Conservation (phyloP, 805 yeast species). For the Saccharomycopsis sp. region DNA sequence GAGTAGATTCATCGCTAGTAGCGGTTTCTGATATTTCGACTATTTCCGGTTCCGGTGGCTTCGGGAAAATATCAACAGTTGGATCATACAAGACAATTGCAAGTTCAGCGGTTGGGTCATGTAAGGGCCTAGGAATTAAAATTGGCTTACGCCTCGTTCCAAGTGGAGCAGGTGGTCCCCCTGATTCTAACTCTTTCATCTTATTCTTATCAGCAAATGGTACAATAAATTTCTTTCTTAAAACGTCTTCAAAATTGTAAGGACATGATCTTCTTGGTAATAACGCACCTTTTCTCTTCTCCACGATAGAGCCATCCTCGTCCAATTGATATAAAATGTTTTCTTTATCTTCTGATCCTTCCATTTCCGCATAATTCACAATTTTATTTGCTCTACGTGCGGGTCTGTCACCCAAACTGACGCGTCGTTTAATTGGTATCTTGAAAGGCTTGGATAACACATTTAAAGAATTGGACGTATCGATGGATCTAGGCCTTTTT, state of each 20-base stretch:
- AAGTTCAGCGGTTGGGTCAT: constrained; percentile 88
- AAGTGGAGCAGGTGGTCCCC: constrained; percentile 63
- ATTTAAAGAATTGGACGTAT: constrained; percentile 29
- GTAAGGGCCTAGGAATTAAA: constrained; percentile 84
- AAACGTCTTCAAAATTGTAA: constrained; percentile 33
- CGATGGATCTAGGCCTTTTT: constrained; percentile 15
- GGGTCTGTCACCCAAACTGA: constrained; percentile 21
- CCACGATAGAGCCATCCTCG: constrained; percentile 25
- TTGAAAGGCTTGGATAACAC: constrained; percentile 61
- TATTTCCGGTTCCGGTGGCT: constrained; percentile 17
- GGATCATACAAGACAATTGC: constrained; percentile 96
- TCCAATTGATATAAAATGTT: constrained; percentile 32
- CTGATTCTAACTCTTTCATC: constrained; percentile 24
- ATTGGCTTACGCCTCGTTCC: constrained; percentile 70
- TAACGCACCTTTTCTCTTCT: constrained; percentile 51
- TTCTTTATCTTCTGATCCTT: constrained; percentile 23
- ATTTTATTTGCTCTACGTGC: constrained; percentile 29
- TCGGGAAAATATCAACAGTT: constrained; percentile 55
- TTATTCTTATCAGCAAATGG: constrained; percentile 43
- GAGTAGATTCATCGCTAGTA: background rate
- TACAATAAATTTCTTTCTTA: constrained; percentile 47
- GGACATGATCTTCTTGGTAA: constrained; percentile 45
- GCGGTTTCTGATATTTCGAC: constrained; percentile 19
- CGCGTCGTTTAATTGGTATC: constrained; percentile 45
- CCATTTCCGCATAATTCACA: constrained; percentile 31